phyloP scores from a whole-genome alignment of 306 rosid species.

The Vachellia collinsii region DNA sequence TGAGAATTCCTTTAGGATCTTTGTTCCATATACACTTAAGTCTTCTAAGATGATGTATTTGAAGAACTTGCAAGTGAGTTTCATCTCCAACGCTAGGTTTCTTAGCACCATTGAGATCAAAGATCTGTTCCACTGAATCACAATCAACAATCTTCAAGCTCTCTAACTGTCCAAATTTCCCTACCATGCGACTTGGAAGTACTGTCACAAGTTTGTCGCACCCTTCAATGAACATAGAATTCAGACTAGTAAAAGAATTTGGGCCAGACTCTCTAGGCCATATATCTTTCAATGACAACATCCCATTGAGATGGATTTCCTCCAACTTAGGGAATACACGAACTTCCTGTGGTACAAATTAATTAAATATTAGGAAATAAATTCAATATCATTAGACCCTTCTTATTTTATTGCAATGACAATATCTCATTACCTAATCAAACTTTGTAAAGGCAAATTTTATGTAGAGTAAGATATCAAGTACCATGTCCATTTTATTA shows the following conservation, averaged over 20 bases:
- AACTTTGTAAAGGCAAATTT: background rate
- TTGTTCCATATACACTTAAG: conserved; percentile 26
- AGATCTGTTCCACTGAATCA: background rate
- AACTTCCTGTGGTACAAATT: too few relatives aligned
- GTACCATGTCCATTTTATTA: background rate
- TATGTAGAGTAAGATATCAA: background rate
- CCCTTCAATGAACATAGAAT: background rate
- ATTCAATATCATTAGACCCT: background rate
- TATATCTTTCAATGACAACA: background rate
- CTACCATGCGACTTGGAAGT: background rate
- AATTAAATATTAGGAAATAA: background rate
- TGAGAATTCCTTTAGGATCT: background rate
- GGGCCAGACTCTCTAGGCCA: background rate
- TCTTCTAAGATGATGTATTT: background rate
- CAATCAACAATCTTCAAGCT: background rate
- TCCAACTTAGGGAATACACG: conserved; percentile 15
- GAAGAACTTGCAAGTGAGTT: background rate
- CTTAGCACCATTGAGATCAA: background rate
- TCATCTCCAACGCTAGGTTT: background rate
- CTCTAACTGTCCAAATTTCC: background rate
- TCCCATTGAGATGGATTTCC: conserved; percentile 1
- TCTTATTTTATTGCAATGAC: background rate
- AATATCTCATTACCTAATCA: background rate
- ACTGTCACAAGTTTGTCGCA: conserved; percentile 7
- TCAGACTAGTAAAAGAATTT: conserved; percentile 10